Base-by-base conservation (phyloP, 202 grass and related monocot genomes). In the Setaria italica region DNA sequence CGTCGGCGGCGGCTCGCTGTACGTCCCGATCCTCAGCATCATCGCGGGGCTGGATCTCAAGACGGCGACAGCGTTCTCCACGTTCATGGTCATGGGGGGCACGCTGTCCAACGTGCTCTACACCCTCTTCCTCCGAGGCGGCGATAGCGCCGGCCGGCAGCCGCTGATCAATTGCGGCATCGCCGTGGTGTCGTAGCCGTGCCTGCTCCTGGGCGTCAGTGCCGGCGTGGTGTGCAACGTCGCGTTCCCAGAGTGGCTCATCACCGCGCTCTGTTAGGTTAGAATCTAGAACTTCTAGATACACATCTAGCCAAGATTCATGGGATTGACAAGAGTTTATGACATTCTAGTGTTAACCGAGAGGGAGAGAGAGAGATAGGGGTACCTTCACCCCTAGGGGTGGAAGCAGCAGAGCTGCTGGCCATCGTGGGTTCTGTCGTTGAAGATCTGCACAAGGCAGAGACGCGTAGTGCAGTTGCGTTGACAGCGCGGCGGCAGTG, bases 21-120 rank as follows among this genome's bases (percentile, higher is more conserved):
- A 86, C 77, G 69, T 97, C 2, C 89, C 87, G 25, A 92, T 92
- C 84, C 91, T 94, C 7, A 97, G 54, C 58, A 19, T 92, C 65
- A 82, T 80, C 9, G 63, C 80, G 1, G 89, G 89, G 32, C 85
- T 94, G 2, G 66, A 71, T 88, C 82, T 94, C 45, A 94, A 97
- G 90, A 69, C 37, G 47, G 83, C 91, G 7, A 86, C 89, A 34
- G 75, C 82, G 2, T 76, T 81, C 85, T 86, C 76, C 13, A 74
- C 85, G 9, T 97, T 93, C 91, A 97, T 97, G 94, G 94, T 97
- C 51, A 82, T 87, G 19, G 91, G 82, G 1, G 87, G 79, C 69
- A 53, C 89, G 4, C 51, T 90, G 0, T 88, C 87, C 48, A 93
- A 91, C 46, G 82, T 97, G 73, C 72, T 97, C 54, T 90, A 93